phyloP scores from a whole-genome alignment of 202 grass and related monocot genomes.

The Musa balbisiana region DNA sequence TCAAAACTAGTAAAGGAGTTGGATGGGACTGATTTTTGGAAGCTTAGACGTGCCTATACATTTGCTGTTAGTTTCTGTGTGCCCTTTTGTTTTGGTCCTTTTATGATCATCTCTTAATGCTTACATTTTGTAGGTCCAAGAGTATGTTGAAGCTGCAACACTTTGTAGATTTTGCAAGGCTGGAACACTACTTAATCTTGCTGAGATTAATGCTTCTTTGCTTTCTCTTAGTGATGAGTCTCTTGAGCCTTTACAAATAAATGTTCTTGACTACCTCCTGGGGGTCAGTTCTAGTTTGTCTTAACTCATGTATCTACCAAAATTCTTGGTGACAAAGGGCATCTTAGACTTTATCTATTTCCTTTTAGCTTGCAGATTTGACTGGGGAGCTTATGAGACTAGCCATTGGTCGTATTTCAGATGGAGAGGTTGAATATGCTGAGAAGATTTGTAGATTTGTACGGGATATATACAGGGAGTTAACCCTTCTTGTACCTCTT shows the following conservation, averaged over 20 bases:
- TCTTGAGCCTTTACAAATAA: conserved; percentile 86
- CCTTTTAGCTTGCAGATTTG: conserved; percentile 89
- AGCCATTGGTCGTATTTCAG: conserved; percentile 93
- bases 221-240: conserved; percentile 54
- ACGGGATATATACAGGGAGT: conserved; percentile 81
- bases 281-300: conserved; percentile 47
- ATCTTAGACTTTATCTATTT: neutral
- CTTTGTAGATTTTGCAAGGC: conserved; percentile 88
- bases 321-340: neutral
- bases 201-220: conserved; percentile 88
- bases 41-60: conserved; percentile 91
- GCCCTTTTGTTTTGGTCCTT: conserved; percentile 22
- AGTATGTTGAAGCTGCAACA: conserved; percentile 91
- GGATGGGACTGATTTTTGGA: conserved; percentile 93
- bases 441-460: conserved; percentile 85
- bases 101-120: conserved; percentile 21
- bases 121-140: conserved; percentile 63
- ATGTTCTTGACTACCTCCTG: conserved; percentile 83
- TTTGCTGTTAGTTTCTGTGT: conserved; percentile 51
- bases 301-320: neutral
- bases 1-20: conserved; percentile 86
- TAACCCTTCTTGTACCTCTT: conserved; percentile 74
- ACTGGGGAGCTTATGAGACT: conserved; percentile 98
- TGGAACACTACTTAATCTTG: conserved; percentile 78
- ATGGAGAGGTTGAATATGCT: conserved; percentile 93